Evolutionary conservation across 2,329 filamentous ascomycete genomes (phyloP).

Genomic region (Colletotrichum acutatum): DNA sequence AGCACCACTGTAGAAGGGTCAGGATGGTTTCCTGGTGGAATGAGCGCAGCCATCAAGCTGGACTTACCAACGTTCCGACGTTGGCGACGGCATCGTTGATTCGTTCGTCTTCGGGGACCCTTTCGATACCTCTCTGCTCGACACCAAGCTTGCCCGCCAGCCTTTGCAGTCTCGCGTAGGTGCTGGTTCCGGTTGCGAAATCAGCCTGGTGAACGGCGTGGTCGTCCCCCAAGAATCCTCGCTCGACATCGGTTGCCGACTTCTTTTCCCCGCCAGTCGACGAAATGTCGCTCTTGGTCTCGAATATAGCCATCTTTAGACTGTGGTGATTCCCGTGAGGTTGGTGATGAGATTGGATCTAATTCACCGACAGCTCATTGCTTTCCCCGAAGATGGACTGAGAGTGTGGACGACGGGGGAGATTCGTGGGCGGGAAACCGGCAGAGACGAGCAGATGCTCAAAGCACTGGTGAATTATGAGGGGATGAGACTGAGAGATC

Average conservation of each 20-base stretch:
- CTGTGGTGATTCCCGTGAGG: neutral
- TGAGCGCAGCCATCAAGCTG: neutral
- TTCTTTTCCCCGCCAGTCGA: conserved; percentile 28
- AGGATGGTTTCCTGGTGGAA: neutral
- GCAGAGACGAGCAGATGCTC: conserved; percentile 6
- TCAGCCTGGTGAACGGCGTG: conserved; percentile 17
- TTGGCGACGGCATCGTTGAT: conserved; percentile 73
- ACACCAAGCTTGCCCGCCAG: conserved; percentile 73
- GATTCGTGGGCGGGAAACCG: neutral
- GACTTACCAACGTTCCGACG: conserved; percentile 76
- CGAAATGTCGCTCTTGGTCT: conserved; percentile 32
- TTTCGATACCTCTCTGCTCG: conserved; percentile 80
- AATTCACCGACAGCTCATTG: conserved; percentile 22
- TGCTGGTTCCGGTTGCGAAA: conserved; percentile 30
- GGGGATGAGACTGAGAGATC: conserved; percentile 5
- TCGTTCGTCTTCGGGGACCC: conserved; percentile 76
- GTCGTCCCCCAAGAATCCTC: conserved; percentile 17
- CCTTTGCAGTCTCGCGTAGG: conserved; percentile 60
- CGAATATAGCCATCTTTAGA: conserved; percentile 23
- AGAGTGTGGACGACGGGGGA: neutral
- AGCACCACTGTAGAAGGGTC: conserved; percentile 64
- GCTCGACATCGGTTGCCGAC: conserved; percentile 10
- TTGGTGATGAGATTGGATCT: neutral
- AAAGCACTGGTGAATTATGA: conserved; percentile 13
- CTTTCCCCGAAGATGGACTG: neutral